phyloP scores from a whole-genome alignment of 495 filamentous ascomycete species.

The Sordaria brevicollis region DNA sequence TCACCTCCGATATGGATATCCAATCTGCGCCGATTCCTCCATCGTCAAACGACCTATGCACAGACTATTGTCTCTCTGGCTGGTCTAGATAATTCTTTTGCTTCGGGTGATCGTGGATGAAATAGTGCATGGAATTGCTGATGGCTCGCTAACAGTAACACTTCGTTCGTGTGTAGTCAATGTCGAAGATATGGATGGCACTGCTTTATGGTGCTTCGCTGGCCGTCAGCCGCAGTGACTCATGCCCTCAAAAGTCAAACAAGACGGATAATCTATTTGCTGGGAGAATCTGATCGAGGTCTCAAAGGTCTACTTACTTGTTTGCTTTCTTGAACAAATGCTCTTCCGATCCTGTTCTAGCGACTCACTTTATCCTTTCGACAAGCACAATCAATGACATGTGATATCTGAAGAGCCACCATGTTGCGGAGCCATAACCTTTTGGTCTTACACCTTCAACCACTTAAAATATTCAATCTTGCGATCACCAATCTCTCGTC shows the following conservation, averaged over 20 bases:
- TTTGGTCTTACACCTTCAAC: neutral
- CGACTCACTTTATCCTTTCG: neutral
- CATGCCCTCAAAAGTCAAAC: neutral
- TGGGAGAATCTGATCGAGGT: too few relatives aligned
- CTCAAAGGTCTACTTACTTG: too few relatives aligned
- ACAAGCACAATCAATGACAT: neutral
- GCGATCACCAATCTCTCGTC: neutral
- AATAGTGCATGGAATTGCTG: neutral
- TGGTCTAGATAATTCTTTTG: neutral
- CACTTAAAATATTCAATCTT: neutral
- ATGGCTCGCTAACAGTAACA: too few relatives aligned
- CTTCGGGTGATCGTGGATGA: neutral
- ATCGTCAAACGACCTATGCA: neutral
- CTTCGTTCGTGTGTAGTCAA: neutral
- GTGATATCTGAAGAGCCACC: neutral
- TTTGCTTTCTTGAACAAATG: neutral
- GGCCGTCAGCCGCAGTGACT: neutral
- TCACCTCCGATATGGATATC: neutral
- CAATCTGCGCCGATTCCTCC: neutral
- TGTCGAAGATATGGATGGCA: neutral
- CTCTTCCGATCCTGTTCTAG: neutral
- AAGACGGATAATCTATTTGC: neutral
- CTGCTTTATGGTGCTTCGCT: neutral
- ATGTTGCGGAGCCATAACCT: neutral
- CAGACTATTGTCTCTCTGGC: too few relatives aligned